These are phyloP conservation scores for Alternaria triticina DNA, from an alignment of 2,329 filamentous ascomycete genomes.

Conservation along the genomic window DNA sequence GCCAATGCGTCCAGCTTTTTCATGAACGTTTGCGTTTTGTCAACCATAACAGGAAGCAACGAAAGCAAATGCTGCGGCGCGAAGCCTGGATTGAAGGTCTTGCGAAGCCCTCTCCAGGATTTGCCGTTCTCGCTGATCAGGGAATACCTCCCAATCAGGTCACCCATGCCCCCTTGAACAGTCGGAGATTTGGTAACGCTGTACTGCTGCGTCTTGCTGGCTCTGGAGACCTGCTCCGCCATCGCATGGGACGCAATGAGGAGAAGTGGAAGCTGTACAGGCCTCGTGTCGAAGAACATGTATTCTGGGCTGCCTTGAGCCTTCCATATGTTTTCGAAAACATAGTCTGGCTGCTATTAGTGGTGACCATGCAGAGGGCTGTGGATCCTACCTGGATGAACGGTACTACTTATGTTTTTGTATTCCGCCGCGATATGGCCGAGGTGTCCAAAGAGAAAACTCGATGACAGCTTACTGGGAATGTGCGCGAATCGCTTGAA, in stretches of 20 bases:
- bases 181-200: constrained; percentile 46
- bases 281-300: constrained; percentile 41
- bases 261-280: constrained; percentile 30
- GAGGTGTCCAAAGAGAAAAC: constrained; percentile 37
- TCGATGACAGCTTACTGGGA: constrained; percentile 25
- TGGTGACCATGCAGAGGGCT: neutral
- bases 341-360: constrained; percentile 35
- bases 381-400: constrained; percentile 35
- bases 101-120: constrained; percentile 45
- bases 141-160: constrained; percentile 37
- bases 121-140: constrained; percentile 37
- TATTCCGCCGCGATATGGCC: constrained; percentile 34
- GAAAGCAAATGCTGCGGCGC: constrained; percentile 44
- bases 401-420: constrained; percentile 26
- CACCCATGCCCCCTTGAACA: constrained; percentile 20
- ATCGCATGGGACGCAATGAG: constrained; percentile 41
- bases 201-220: constrained; percentile 37
- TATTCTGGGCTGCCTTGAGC: constrained; percentile 35
- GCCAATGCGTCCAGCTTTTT: constrained; percentile 39
- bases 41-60: constrained; percentile 42
- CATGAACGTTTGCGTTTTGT: constrained; percentile 45
- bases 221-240: constrained; percentile 42
- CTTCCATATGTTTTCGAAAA: constrained; percentile 37
- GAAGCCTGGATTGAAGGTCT: constrained; percentile 48
- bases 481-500: constrained; percentile 34